These are phyloP conservation scores for Firmiana major DNA, from an alignment of 345 rosid genomes.

Conservation along the genomic window DNA sequence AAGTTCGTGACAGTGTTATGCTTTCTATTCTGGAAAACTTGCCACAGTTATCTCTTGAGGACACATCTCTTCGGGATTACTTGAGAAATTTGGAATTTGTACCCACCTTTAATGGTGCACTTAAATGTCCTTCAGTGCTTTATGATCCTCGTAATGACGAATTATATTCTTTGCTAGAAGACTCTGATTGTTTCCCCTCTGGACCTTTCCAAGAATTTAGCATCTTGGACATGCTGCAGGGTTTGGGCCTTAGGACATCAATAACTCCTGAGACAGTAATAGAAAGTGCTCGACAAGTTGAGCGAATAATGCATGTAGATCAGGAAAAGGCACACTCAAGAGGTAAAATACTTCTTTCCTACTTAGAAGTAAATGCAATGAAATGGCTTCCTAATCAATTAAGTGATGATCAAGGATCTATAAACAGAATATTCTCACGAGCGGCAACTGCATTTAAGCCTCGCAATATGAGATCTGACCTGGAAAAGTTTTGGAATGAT, in stretches of 20 bases:
- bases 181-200: conserved; percentile 71
- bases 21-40: conserved; percentile 69
- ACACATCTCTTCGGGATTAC: conserved; percentile 56
- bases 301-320: conserved; percentile 59
- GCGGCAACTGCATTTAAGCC: conserved; percentile 88
- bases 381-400: conserved; percentile 77
- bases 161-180: conserved; percentile 73
- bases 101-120: conserved; percentile 58
- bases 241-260: conserved; percentile 81
- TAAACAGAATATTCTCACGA: conserved; percentile 70
- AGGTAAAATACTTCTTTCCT: conserved; percentile 83
- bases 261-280: conserved; percentile 76
- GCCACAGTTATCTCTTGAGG: conserved; percentile 84
- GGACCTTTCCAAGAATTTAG: conserved; percentile 60
- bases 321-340: conserved; percentile 64
- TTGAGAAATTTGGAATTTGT: conserved; percentile 79
- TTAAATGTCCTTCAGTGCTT: conserved; percentile 61
- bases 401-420: conserved; percentile 58
- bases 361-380: conserved; percentile 82
- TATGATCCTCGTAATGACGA: conserved; percentile 93
- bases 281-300: conserved; percentile 81
- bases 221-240: conserved; percentile 76
- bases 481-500: conserved; percentile 86
- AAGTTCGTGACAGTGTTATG: conserved; percentile 69
- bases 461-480: conserved; percentile 63